Evolutionary conservation across 306 rosid species (phyloP), one percentile per base, ranked within the genome.

Genomic region (Pueraria montana): DNA sequence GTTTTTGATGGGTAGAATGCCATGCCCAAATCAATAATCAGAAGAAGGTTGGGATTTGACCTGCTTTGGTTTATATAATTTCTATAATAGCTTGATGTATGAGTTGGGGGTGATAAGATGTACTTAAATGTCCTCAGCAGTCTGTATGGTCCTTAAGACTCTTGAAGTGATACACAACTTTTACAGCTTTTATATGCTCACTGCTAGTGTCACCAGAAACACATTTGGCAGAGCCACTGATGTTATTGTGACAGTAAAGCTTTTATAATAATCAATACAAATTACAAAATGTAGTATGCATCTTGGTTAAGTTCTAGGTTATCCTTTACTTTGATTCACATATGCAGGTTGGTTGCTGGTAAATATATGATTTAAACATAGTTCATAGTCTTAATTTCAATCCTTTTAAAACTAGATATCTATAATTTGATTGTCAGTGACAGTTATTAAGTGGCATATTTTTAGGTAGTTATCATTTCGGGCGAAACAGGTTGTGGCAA

Each of bases 401-500:
- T 70, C 43, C 43, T 48, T 20, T 12, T 48, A n/a, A 40, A 49
- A 8, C 32, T 68, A 49, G 21, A 32, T 20, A 78, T 77, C 38
- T 67, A 40, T 48, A 73, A 38, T 79, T 78, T 55, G 77, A 14
- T 61, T 66, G 66, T 59, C 38, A 32, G 53, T 66, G 66, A 50
- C 38, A 32, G 53, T 73, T 68, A 43, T 70, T 61, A 23, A 71
- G 32, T 65, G 50, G 8, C 58, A 50, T 67, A 53, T 79, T 82
- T 86, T 82, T 87, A 94, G 98, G 97, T 96, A 80, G 83, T 89
- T 58, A 83, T 92, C 80, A 84, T 96, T 82, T 96, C 99, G 21
- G 99, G 99, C 46, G 90, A 96, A 92, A 96, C 99, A 80, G 98
- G 99, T 68, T 96, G 99, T 88, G 98, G 99, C 67, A 96, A 96